Evolutionary conservation across 1,139 yeast genomes (phyloP).

Genomic region (Yamadazyma oceani): DNA sequence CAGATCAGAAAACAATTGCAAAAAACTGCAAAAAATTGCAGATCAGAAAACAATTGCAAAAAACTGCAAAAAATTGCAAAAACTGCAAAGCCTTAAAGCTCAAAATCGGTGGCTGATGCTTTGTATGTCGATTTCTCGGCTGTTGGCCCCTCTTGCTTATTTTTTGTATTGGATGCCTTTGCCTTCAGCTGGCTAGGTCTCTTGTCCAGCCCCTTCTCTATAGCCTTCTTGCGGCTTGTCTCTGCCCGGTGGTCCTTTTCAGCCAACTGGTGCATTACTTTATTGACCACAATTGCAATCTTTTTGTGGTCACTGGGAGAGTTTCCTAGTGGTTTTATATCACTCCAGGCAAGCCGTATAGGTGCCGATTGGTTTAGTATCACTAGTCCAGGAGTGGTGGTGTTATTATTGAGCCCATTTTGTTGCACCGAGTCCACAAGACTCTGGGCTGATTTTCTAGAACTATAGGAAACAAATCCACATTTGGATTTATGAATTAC

Average conservation of each 20-base stretch:
- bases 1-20: no score
- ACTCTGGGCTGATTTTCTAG: slow-evolving; percentile 52
- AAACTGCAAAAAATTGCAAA: no score
- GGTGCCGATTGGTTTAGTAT: slow-evolving; percentile 41
- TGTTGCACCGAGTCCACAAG: slow-evolving; percentile 42
- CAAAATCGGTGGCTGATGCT: slow-evolving; percentile 10
- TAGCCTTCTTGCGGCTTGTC: background rate
- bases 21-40: no score
- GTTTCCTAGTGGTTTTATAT: slow-evolving; percentile 49
- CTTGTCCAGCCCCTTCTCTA: background rate
- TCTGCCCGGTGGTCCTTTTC: slow-evolving; percentile 29
- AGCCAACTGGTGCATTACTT: slow-evolving; percentile 57
- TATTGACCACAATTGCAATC: slow-evolving; percentile 54
- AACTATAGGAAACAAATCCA: slow-evolving; percentile 59
- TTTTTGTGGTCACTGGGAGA: slow-evolving; percentile 50
- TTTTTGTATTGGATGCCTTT: no score
- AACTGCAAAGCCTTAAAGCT: slow-evolving; percentile 10
- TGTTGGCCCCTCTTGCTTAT: no score
- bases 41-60: no score
- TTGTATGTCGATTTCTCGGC: slow-evolving; percentile 11
- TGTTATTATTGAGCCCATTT: slow-evolving; percentile 29
- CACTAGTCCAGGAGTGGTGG: slow-evolving; percentile 33
- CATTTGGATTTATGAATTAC: slow-evolving; percentile 64
- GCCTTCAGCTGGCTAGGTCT: no score
- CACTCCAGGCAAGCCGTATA: slow-evolving; percentile 67